Evolutionary conservation across 2,329 filamentous ascomycete species (phyloP), one percentile per base, ranked within the genome.

Genomic region (Nigrospora sphaerica): DNA sequence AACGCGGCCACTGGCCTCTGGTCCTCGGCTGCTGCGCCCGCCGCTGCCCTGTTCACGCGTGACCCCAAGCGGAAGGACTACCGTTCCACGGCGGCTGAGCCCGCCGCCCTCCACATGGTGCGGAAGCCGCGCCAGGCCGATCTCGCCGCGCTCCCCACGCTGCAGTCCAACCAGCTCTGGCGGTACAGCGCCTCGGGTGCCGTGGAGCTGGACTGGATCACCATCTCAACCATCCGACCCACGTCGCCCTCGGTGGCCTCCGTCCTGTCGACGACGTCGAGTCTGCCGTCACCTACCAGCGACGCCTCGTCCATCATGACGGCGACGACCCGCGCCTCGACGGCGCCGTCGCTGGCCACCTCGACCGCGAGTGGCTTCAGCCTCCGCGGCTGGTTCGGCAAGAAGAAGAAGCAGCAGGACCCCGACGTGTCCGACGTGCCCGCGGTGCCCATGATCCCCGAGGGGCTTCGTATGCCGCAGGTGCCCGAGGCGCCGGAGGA

Each of bases 91-190:
- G 52, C 54, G 4, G 57, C 58, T 16, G 54, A 60, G 12, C 63
- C 63, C 17, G 62, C 59, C n/a, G 63, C 63, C n/a, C 49, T 68
- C 11, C 34, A 57, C 33, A 64, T 67, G 49, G 44, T 46, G 36
- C 60, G 63, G 47, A 69, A 63, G 51, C 56, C 55, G 46, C 63
- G 66, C 42, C 52, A 55, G 39, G 52, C 53, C 33, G 48, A 57
- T 28, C 31, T 16, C 40, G 45, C 47, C 33, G 46, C 58, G 6
- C 32, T 57, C 12, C 52, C 53, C 14, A 53, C 56, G 3, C 45
- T 63, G 3, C 44, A 59, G 39, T 62, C 60, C 10, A 52, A 38
- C 17, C 47, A 46, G 11, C 46, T 62, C 28, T 62, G 60, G 60
- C 45, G 17, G 10, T 48, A 40, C 11, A 47, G 35, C 17, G 49